phyloP scores from a whole-genome alignment of 1,139 yeast species.

The Waltiozyma sp. region DNA sequence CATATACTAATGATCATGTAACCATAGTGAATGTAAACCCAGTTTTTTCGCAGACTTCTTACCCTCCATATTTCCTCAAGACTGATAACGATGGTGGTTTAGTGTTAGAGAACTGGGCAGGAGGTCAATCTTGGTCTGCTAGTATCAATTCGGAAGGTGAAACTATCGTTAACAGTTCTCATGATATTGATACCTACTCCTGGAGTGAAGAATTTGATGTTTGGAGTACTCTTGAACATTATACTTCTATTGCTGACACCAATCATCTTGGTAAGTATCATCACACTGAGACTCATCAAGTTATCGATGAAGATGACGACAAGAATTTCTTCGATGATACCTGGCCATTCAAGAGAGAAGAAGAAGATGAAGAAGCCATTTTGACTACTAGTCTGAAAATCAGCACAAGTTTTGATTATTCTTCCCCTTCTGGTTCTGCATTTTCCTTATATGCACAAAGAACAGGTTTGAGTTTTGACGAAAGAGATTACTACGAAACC shows the following conservation, averaged over 20 bases:
- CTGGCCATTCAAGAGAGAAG: background rate
- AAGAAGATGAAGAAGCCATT: background rate
- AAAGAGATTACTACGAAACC: background rate
- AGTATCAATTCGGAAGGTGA: background rate
- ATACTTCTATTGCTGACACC: background rate
- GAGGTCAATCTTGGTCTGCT: background rate
- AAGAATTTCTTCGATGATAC: background rate
- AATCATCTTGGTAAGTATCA: background rate
- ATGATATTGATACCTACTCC: background rate
- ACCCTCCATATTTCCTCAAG: background rate
- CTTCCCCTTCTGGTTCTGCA: background rate
- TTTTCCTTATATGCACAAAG: background rate
- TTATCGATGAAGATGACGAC: background rate
- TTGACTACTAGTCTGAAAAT: background rate
- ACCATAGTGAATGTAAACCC: conserved; percentile 22
- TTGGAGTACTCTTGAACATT: background rate
- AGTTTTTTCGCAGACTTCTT: conserved; percentile 12
- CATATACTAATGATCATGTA: background rate
- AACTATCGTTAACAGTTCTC: background rate
- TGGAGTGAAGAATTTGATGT: background rate
- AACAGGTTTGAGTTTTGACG: background rate
- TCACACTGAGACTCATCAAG: no score
- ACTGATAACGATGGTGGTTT: background rate
- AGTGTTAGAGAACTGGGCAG: background rate
- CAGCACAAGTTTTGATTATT: background rate